Evolutionary conservation across 495 filamentous ascomycete species (phyloP).

Genomic region (Hypoxylon rickii): DNA sequence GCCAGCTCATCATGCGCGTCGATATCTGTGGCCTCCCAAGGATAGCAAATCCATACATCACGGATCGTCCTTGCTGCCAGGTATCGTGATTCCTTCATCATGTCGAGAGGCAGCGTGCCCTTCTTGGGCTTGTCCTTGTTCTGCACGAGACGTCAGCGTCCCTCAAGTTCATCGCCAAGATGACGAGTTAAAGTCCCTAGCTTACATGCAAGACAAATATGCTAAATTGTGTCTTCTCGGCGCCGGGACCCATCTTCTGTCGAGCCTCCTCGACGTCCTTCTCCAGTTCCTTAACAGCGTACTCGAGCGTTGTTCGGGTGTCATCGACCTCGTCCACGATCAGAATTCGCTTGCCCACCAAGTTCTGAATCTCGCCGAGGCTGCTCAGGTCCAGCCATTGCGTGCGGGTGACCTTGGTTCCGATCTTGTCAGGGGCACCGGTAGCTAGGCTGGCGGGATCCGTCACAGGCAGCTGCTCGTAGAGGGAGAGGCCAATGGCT

Average conservation of each 20-base stretch:
- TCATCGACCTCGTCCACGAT: slow-evolving; percentile 99
- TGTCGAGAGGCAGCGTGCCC: slow-evolving; percentile 78
- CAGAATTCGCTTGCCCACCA: slow-evolving; percentile 95
- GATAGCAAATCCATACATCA: slow-evolving; percentile 98
- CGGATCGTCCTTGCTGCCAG: slow-evolving; percentile 82
- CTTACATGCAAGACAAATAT: slow-evolving; percentile 95
- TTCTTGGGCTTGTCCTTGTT: slow-evolving; percentile 98
- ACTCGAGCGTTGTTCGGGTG: slow-evolving; percentile 94
- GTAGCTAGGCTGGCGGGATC: slow-evolving; percentile 42
- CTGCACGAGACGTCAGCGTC: slow-evolving; percentile 49
- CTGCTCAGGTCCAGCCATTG: slow-evolving; percentile 96
- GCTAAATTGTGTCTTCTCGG: slow-evolving; percentile 80
- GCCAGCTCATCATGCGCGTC: slow-evolving; percentile 86
- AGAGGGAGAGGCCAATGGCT: slow-evolving; percentile 96
- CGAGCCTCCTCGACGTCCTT: slow-evolving; percentile 91
- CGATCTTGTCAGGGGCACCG: slow-evolving; percentile 68
- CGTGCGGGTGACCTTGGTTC: slow-evolving; percentile 94
- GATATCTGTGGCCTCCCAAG: slow-evolving; percentile 98
- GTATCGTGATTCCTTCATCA: slow-evolving; percentile 77
- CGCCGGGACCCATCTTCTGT: slow-evolving; percentile 65
- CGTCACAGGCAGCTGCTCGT: slow-evolving; percentile 73
- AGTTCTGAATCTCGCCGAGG: slow-evolving; percentile 81
- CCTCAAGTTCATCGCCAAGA: background rate
- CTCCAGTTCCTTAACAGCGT: slow-evolving; percentile 91
- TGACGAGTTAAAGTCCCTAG: slow-evolving; percentile 18